Percentiles rank a stretch among this genome's conserved stretches.
phyloP scores from a whole-genome alignment of 176 grass and related monocot species.

The Avena atlantica region DNA sequence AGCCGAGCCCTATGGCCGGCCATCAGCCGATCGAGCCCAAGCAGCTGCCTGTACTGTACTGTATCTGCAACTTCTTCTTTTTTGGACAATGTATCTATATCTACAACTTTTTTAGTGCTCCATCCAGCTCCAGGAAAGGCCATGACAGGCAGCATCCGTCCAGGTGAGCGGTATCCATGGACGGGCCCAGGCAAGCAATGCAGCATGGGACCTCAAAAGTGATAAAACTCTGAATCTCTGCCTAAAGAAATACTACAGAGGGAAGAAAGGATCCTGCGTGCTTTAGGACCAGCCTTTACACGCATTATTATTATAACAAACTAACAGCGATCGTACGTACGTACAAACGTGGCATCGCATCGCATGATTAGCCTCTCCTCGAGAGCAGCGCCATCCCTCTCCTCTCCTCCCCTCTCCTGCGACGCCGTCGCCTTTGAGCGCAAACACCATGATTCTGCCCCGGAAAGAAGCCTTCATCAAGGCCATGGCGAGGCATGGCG shows the following conservation, averaged over 20 bases:
- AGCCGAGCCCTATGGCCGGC: too few species aligned
- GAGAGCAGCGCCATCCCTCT: constrained; percentile 35
- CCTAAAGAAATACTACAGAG: not conserved
- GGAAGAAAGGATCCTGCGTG: constrained; percentile 3
- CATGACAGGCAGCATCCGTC: constrained; percentile 26
- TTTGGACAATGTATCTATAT: not conserved
- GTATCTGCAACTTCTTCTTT: not conserved
- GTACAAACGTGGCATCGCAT: constrained; percentile 21
- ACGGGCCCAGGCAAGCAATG: not conserved
- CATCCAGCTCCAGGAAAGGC: constrained; percentile 34
- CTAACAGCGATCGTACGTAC: not conserved
- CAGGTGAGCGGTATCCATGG: constrained; percentile 29
- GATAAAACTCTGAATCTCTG: not conserved
- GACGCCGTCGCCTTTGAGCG: not conserved
- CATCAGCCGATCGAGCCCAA: too few species aligned
- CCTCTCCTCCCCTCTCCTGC: not conserved
- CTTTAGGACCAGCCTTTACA: constrained; percentile 27
- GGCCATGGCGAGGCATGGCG: constrained; percentile 16
- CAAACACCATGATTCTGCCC: constrained; percentile 52
- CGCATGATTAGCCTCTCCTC: constrained; percentile 44
- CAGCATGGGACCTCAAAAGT: constrained; percentile 19
- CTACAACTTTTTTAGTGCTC: not conserved
- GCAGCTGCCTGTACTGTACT: not conserved
- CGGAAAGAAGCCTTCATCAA: constrained; percentile 38
- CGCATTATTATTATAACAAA: constrained; percentile 1